phyloP scores from a whole-genome alignment of 768 basidiomycete genomes.

The Suillus spraguei region DNA sequence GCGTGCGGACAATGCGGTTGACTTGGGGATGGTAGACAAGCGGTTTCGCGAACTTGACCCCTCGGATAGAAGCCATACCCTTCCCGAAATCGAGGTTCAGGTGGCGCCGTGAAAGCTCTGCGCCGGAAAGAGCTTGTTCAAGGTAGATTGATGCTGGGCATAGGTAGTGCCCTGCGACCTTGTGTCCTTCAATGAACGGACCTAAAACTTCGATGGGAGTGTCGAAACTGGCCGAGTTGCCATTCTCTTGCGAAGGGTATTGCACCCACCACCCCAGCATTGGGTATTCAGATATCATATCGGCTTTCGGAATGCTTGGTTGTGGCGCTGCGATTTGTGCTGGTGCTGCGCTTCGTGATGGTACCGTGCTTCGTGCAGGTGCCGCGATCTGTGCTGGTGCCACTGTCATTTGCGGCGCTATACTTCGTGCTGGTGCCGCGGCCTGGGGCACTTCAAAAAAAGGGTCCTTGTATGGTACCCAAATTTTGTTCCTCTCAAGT shows the following conservation, averaged over 20 bases:
- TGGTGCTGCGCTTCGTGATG: neutral
- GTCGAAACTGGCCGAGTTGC: conserved; percentile 51
- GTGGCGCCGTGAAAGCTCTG: conserved; percentile 39
- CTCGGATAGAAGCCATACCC: conserved; percentile 39
- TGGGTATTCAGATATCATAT: conserved; percentile 28
- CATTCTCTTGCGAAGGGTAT: conserved; percentile 37
- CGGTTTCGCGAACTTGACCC: conserved; percentile 53
- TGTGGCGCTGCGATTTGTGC: neutral
- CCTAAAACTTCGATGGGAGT: conserved; percentile 49
- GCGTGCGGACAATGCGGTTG: conserved; percentile 38
- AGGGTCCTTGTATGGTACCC: conserved; percentile 50
- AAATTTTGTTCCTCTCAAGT: conserved; percentile 56
- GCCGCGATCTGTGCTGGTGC: neutral
- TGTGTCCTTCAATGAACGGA: conserved; percentile 54
- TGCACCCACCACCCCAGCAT: conserved; percentile 47
- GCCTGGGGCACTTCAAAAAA: neutral
- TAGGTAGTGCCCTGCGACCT: conserved; percentile 54
- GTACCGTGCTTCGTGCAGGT: neutral
- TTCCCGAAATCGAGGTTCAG: conserved; percentile 35
- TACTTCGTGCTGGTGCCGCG: neutral
- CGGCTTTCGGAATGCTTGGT: neutral
- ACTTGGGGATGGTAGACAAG: conserved; percentile 47
- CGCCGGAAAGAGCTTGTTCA: conserved; percentile 54
- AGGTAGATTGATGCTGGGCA: conserved; percentile 71
- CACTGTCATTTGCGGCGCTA: neutral